Conservation (phyloP, 139 green algal species). For the Haematococcus lacustris region DNA sequence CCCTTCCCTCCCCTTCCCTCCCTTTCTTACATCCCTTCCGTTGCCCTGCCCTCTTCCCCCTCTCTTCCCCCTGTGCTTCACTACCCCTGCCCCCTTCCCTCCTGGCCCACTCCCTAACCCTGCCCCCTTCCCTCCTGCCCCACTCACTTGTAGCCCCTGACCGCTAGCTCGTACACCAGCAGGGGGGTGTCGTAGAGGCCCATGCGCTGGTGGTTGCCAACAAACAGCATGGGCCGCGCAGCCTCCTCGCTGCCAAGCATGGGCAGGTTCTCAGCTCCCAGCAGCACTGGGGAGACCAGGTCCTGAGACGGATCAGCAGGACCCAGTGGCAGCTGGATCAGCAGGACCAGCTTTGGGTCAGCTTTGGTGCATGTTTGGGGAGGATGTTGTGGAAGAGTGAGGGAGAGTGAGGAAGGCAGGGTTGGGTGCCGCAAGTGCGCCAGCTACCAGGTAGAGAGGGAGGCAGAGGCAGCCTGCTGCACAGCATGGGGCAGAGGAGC, state of each 20-base stretch:
- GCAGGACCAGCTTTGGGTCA: background rate
- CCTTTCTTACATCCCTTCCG: background rate
- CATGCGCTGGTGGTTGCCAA: conserved; percentile 69
- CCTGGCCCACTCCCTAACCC: background rate
- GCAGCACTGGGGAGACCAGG: conserved; percentile 50
- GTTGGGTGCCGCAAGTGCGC: too few species aligned
- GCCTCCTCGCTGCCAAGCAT: conserved; percentile 15
- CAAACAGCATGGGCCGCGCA: conserved; percentile 57
- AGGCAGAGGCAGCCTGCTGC: too few species aligned
- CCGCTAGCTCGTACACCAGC: conserved; percentile 65
- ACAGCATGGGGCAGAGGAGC: too few species aligned
- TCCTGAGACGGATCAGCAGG: too few species aligned
- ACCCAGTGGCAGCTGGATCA: conserved; percentile 4
- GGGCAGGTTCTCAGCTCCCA: conserved; percentile 58
- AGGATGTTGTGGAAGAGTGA: too few species aligned
- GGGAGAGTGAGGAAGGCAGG: too few species aligned
- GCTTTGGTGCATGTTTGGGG: too few species aligned
- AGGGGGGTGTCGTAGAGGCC: conserved; percentile 72
- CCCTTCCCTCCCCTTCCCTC: background rate
- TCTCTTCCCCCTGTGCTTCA: background rate
- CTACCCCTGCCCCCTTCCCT: background rate
- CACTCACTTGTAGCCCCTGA: conserved; percentile 53
- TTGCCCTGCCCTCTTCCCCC: too few species aligned
- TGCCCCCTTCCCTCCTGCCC: background rate
- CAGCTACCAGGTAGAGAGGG: too few species aligned